Evolutionary conservation across 2,329 filamentous ascomycete species (phyloP).

Genomic region (Pleoardoris graminearum): DNA sequence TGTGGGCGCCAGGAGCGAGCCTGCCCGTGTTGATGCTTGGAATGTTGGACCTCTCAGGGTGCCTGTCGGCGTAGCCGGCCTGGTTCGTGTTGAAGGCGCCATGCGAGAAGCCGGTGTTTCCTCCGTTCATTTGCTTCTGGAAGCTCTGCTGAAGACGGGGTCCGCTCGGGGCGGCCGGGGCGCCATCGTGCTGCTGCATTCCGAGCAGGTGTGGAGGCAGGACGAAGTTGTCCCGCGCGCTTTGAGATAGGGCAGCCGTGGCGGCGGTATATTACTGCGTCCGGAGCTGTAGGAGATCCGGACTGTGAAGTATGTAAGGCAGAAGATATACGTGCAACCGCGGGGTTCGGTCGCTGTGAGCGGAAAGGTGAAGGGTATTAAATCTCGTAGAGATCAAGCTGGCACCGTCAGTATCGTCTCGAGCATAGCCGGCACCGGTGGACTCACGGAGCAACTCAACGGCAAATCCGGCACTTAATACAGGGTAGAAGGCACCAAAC

Average conservation of each 20-base stretch:
- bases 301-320: conserved; percentile 45
- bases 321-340: conserved; percentile 39
- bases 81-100: conserved; percentile 87
- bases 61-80: conserved; percentile 80
- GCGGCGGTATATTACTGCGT: conserved; percentile 65
- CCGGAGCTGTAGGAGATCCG: conserved; percentile 51
- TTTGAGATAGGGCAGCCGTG: conserved; percentile 80
- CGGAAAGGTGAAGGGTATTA: conserved; percentile 37
- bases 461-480: conserved; percentile 29
- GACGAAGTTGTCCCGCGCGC: conserved; percentile 81
- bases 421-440: neutral
- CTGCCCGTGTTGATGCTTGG: conserved; percentile 88
- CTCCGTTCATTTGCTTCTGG: conserved; percentile 72
- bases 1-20: conserved; percentile 59
- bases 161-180: conserved; percentile 62
- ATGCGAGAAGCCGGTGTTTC: conserved; percentile 89
- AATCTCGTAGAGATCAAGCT: conserved; percentile 34
- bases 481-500: conserved; percentile 27
- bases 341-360: conserved; percentile 26
- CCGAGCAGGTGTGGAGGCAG: conserved; percentile 79
- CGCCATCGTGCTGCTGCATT: conserved; percentile 85
- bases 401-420: conserved; percentile 16
- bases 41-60: conserved; percentile 82
- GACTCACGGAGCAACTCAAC: conserved; percentile 38
- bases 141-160: conserved; percentile 63